Conservation (phyloP, 2,329 filamentous ascomycete species). For the Phialophora macrospora region DNA sequence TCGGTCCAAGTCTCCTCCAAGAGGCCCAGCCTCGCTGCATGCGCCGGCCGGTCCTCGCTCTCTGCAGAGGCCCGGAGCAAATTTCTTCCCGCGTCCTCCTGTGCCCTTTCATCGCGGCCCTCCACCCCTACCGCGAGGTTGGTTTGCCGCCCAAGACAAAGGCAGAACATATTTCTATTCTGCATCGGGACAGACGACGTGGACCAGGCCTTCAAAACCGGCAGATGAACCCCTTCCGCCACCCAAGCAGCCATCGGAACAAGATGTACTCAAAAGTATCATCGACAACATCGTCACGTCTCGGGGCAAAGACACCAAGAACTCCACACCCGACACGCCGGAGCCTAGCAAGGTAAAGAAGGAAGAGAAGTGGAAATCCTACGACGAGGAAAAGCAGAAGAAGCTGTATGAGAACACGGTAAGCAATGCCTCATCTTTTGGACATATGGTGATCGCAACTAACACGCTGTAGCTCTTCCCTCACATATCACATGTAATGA, state of each 20-base stretch:
- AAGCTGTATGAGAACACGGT: slow-evolving; percentile 94
- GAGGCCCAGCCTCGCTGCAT: slow-evolving; percentile 34
- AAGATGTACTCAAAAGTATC: slow-evolving; percentile 68
- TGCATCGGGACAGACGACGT: slow-evolving; percentile 75
- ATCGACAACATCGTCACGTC: slow-evolving; percentile 81
- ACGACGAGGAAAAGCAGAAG: slow-evolving; percentile 79
- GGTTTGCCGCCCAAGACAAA: slow-evolving; percentile 77
- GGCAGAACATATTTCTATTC: slow-evolving; percentile 87
- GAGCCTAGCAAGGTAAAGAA: slow-evolving; percentile 61
- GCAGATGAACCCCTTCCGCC: slow-evolving; percentile 67
- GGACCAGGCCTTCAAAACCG: slow-evolving; percentile 75
- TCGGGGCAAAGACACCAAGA: slow-evolving; percentile 57
- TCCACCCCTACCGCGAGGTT: slow-evolving; percentile 74
- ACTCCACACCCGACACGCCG: slow-evolving; percentile 67
- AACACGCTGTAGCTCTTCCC: slow-evolving; percentile 69
- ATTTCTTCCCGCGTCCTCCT: slow-evolving; percentile 63
- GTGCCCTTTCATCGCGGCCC: slow-evolving; percentile 62
- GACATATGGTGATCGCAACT: neutral
- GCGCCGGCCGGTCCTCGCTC: slow-evolving; percentile 46
- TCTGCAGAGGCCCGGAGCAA: slow-evolving; percentile 56
- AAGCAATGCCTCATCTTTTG: slow-evolving; percentile 47
- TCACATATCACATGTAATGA: slow-evolving; percentile 80
- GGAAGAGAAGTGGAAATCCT: slow-evolving; percentile 57
- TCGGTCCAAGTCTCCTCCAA: slow-evolving; percentile 53
- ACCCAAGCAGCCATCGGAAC: slow-evolving; percentile 74